A percentile compares a stretch with the other conserved stretches of the same genome.
Evolutionary conservation across 257 asterid genomes (phyloP).

Genomic region (Rubia yunnanensis): DNA sequence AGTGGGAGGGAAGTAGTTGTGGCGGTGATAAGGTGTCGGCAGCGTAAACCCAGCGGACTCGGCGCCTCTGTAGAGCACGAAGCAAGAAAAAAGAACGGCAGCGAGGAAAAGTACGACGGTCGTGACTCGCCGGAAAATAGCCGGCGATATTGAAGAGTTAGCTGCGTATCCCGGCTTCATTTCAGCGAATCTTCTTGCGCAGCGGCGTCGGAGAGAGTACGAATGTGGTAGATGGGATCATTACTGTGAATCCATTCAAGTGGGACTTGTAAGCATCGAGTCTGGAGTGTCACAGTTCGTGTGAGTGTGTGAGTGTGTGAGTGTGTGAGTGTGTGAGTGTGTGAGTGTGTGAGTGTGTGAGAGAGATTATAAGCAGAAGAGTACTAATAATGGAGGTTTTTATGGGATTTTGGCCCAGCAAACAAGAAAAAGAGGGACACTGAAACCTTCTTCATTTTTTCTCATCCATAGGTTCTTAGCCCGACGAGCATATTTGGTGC

Average conservation of each 20-base stretch:
- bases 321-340: conserved; percentile 13
- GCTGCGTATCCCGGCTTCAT: not conserved
- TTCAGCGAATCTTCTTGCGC: not conserved
- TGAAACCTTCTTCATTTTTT: not conserved
- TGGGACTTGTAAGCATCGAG: conserved; percentile 1
- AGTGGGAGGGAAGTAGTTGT: conserved; percentile 1
- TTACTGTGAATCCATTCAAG: not conserved
- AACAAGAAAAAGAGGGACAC: not conserved
- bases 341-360: conserved; percentile 6
- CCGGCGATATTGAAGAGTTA: not conserved
- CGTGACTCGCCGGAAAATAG: conserved; percentile 6
- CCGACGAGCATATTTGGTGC: no score
- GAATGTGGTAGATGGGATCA: not conserved
- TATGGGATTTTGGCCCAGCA: not conserved
- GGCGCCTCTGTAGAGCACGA: conserved; percentile 21
- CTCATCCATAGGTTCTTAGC: no score
- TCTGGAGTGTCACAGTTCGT: conserved; percentile 1
- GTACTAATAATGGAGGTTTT: not conserved
- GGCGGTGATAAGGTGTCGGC: conserved; percentile 3
- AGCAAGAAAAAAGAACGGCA: conserved; percentile 19
- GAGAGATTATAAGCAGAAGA: not conserved
- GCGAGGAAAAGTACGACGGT: conserved; percentile 8
- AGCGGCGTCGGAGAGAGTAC: not conserved
- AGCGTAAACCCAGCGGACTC: conserved; percentile 17
- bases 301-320: conserved; percentile 6